Percentiles rank a stretch among this genome's conserved stretches.
Conservation (phyloP, 2,329 filamentous ascomycete species). For the Penicillium sp. region DNA sequence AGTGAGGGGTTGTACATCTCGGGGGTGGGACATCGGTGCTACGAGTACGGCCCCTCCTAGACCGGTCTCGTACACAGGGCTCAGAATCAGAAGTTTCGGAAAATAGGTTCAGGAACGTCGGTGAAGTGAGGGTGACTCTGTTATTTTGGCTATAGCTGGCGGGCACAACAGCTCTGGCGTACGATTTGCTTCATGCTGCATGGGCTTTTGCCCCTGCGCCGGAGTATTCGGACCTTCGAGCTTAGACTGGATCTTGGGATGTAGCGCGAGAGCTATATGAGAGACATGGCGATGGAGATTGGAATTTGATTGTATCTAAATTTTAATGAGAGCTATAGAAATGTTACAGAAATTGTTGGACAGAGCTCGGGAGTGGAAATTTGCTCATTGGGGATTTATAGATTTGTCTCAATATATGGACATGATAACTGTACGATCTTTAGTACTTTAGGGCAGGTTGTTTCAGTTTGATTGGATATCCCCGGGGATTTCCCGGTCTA, state of each 20-base stretch:
- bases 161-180: not conserved
- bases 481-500: not conserved
- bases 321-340: not conserved
- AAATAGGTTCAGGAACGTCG: not conserved
- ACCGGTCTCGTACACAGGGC: not conserved
- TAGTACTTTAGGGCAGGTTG: not conserved
- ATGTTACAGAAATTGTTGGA: not conserved
- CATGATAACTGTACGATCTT: not conserved
- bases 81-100: not conserved
- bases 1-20: not conserved
- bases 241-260: not conserved
- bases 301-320: not conserved
- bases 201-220: slow-evolving; percentile 4
- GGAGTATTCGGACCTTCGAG: slow-evolving; percentile 3
- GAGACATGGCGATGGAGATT: not conserved
- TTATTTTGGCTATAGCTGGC: not conserved
- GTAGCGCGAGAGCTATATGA: not conserved
- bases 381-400: not conserved
- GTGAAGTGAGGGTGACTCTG: not conserved
- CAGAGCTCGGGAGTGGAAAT: not conserved
- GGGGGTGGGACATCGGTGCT: not conserved
- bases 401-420: not conserved
- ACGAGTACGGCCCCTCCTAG: not conserved
- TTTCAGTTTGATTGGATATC: not conserved
- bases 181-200: not conserved